Evolutionary conservation across 2,329 filamentous ascomycete species (phyloP), one percentile per base, ranked within the genome.

Genomic region (Fusarium caatingaense): DNA sequence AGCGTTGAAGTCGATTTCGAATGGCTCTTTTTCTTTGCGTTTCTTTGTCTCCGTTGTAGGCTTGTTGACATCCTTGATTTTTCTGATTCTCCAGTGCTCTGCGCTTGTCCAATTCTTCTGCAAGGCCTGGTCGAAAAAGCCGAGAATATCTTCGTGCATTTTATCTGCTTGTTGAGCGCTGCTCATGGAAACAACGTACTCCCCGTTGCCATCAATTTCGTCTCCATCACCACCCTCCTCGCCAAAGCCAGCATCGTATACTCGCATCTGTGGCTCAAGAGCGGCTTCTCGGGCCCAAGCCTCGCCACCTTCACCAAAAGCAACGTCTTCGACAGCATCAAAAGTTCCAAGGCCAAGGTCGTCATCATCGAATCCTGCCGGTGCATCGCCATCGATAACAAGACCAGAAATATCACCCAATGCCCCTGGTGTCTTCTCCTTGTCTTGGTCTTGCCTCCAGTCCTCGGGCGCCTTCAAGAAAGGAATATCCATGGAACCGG

Each of bases 41-140:
- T 90, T 89, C 69, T 87, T 90, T 76, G 79, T 87, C 54, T 82
- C 80, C 16, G 87, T 84, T 11, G 87, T 83, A 10, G 89, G 85
- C 79, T 94, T 94, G 74, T 85, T 87, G 76, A 86, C 82, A 69
- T 91, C 89, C 76, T 98, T 98, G 80, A 99, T 96, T 77, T 94
- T 93, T 68, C 93, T 88, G 77, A 99, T 98, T 72, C 95, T 91
- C 96, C 96, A 99, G 80, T 99, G 96, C 79, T 98, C 96, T n/a
- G 96, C 95, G 50, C 94, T 97, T 8, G 92, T 91, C 95, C 96
- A 99, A 76, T 98, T 98, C 86, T 97, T 98, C 78, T 96, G 93
- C 45, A 98, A 83, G 4, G 95, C 94, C 76, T 97, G 93, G 79
- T 99, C 96, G 77, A 99, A 99, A 82, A 98, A 99, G 76, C 93